Conservation (phyloP, 768 basidiomycete species). For the Psilocybe subaeruginosa region DNA sequence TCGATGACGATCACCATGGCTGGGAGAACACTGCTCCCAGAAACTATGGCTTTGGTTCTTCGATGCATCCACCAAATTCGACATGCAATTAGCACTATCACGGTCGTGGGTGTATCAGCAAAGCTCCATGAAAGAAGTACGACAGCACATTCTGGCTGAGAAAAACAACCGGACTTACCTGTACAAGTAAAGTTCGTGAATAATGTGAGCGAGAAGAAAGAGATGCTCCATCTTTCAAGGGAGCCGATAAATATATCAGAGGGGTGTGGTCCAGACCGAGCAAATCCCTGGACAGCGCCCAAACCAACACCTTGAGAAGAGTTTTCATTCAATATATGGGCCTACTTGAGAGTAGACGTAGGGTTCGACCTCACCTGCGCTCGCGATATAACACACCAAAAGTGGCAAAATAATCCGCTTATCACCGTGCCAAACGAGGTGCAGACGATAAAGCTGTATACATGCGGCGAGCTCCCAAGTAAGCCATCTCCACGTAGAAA, state of each 20-base stretch:
- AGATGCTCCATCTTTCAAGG: conserved; percentile 13
- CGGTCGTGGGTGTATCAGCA: no score
- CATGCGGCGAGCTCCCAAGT: no score
- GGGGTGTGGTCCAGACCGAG: not conserved
- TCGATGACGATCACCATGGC: conserved; percentile 15
- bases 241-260: conserved; percentile 6
- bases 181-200: conserved; percentile 16
- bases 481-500: no score
- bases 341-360: not conserved
- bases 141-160: not conserved
- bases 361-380: not conserved
- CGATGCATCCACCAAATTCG: conserved; percentile 14
- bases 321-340: no score
- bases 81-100: conserved; percentile 5
- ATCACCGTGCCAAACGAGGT: conserved; percentile 12
- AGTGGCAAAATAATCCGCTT: conserved; percentile 5
- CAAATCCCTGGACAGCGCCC: conserved; percentile 13
- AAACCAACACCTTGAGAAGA: conserved; percentile 8
- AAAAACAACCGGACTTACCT: conserved; percentile 1
- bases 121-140: no score
- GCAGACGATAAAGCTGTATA: conserved; percentile 10
- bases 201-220: conserved; percentile 15
- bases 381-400: conserved; percentile 7
- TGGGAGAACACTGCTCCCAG: conserved; percentile 4
- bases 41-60: not conserved